Evolutionary conservation across 768 basidiomycete species (phyloP).

Genomic region (Lentinus brumalis): DNA sequence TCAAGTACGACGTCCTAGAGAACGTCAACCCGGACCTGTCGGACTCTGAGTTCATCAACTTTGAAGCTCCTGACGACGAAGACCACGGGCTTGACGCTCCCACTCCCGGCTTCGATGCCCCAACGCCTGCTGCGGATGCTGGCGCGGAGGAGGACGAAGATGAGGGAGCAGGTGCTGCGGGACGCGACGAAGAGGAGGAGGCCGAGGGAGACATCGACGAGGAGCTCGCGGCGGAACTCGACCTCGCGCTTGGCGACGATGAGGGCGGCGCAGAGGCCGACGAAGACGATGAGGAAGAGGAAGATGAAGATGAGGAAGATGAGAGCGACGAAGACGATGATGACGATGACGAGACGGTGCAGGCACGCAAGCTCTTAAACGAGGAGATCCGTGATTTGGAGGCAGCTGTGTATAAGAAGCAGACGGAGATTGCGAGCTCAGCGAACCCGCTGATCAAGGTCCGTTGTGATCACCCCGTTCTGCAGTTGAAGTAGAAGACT

Average conservation of each 20-base stretch:
- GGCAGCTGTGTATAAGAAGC: constrained; percentile 85
- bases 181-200: constrained; percentile 56
- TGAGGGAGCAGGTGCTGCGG: constrained; percentile 50
- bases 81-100: constrained; percentile 53
- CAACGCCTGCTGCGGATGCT: constrained; percentile 57
- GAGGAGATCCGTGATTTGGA: constrained; percentile 91
- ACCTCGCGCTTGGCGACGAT: constrained; percentile 72
- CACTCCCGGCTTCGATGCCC: constrained; percentile 66
- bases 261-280: constrained; percentile 65
- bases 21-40: constrained; percentile 91
- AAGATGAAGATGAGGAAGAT: constrained; percentile 46
- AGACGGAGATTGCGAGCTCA: constrained; percentile 77
- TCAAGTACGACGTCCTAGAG: constrained; percentile 84
- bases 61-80: constrained; percentile 37
- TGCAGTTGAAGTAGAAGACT: too few relatives aligned
- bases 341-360: constrained; percentile 72
- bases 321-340: constrained; percentile 70
- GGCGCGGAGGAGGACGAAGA: constrained; percentile 58
- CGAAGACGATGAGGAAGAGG: constrained; percentile 69
- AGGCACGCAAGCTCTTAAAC: constrained; percentile 77
- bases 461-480: constrained; percentile 10
- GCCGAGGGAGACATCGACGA: constrained; percentile 84
- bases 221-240: constrained; percentile 85
- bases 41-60: constrained; percentile 84
- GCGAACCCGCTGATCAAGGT: constrained; percentile 89